A percentile compares a stretch with the other conserved stretches of the same genome.
Conservation (phyloP, 163 green algal species). For the Scenedesmus sp. region DNA sequence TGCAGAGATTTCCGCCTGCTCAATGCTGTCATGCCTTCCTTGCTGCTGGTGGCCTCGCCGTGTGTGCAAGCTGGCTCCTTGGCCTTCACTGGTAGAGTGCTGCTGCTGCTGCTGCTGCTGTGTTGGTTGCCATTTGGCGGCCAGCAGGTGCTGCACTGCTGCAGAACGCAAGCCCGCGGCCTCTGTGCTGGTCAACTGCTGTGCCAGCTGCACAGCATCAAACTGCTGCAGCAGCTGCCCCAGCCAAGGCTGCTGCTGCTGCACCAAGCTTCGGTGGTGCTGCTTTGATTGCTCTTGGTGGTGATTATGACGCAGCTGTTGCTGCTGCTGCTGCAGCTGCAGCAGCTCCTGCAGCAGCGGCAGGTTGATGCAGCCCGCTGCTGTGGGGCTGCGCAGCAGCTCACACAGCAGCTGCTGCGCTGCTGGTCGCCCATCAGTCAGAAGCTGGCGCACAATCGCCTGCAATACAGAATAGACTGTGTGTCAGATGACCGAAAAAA, state of each 20-base stretch:
- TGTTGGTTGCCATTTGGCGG: neutral
- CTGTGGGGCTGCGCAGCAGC: neutral
- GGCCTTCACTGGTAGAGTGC: neutral
- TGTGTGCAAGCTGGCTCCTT: neutral
- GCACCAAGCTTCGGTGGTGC: neutral
- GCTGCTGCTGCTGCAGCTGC: neutral
- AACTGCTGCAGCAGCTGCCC: neutral
- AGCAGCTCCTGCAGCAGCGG: slow-evolving; percentile 12
- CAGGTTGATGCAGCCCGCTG: neutral
- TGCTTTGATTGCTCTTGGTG: neutral
- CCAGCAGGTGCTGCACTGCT: neutral
- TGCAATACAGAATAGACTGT: neutral
- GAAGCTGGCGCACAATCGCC: slow-evolving; percentile 28
- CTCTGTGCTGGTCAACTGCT: neutral
- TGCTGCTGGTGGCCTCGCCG: neutral
- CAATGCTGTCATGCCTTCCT: neutral
- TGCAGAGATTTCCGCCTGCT: neutral
- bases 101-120: neutral
- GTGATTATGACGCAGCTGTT: neutral
- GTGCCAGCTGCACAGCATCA: neutral
- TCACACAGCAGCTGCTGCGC: slow-evolving; percentile 38
- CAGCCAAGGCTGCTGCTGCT: neutral
- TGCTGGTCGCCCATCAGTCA: neutral
- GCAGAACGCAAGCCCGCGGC: neutral
- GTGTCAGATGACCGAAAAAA: neutral